Base-by-base conservation (phyloP, 192 early-diverging fungal genomes). In the Pilaira anomala region DNA sequence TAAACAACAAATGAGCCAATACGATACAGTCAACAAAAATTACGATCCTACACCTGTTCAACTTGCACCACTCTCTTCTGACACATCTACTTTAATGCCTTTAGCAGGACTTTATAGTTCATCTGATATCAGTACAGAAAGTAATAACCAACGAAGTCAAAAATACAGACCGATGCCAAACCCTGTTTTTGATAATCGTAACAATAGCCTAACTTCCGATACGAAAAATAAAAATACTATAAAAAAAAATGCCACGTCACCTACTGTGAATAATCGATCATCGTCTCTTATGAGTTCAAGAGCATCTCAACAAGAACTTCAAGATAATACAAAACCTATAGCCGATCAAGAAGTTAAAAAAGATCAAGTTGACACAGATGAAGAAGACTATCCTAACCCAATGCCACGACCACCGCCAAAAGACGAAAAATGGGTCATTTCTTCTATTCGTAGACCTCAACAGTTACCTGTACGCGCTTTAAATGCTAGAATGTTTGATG, bases 361-460 rank as follows among this genome's bases (percentile, higher is more conserved):
- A 13, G 63, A 64, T 26, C 39, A 64, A 22, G 39, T 28, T 13
- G 69, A 65, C 8, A 56, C 65, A 14, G 57, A 65, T 33, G 30
- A 45, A 9, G 21, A 26, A 8, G 14, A 21, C 19, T 42, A 58
- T 25, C 36, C 21, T 25, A 45, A 36, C 26, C 46, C 18, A 30
- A 24, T 54, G 11, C 58, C 60, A 36, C 58, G 70, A 21, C 21
- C 65, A 6, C 60, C 61, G 0, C 61, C 71, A 19, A 62, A 51
- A 22, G 65, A 66, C 33, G 71, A 73, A 28, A 73, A 73, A 63
- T 73, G 71, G 71, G 55, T 73, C 3, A 73, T 73, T 25, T 67
- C 65, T 11, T 73, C 71, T 36, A 62, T 73, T 30, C 65, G 71
- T 12, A 62, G 61, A 42, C 65, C 71, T 14, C 71, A 73, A 33